Evolutionary conservation across 495 filamentous ascomycete species (phyloP), one percentile per base, ranked within the genome.

Genomic region (Penicillium cosmopolitanum): DNA sequence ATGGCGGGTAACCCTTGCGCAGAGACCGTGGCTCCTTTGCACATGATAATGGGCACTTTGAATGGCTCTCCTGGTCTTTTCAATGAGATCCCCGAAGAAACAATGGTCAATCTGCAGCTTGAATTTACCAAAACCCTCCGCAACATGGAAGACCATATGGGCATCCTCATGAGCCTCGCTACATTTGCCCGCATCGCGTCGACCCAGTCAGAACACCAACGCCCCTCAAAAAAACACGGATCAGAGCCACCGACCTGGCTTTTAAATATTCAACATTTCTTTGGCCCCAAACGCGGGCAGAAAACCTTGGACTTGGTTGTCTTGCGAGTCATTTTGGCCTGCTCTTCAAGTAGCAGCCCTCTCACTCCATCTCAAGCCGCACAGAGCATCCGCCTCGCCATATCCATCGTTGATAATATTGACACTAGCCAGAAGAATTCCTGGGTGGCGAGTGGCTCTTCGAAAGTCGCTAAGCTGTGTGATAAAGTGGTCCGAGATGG

Each of bases 281-380:
- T 84, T 43, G 77, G 76, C 5, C 62, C 74, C 1, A 82, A 80
- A 52, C 71, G 75, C 10, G 81, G 75, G 2, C 50, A 72, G 10
- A 87, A 86, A 56, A 87, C 81, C 1, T 62, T 87, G 13, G 78
- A 86, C 55, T 66, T 87, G 36, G 75, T 84, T 4, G 77, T 83
- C 2, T 64, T 85, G 50, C 77, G 76, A 19, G 80, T 80, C 10
- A 80, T 85, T 19, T 75, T 78, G 55, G 79, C 80, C 9, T 85
- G 81, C 57, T 84, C 80, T 12, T 68, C 74, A 28, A 79, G 68
- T 43, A 73, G 67, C 50, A 69, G 61, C 19, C 60, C 64, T 15
- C 51, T 81, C 8, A 72, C 73, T 3, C 51, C 71, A 5, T 53
- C 66, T 2, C 76, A 84, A 16, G 77, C 78, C 23, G 54, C 75